A percentile compares a stretch with the other conserved stretches of the same genome.
Evolutionary conservation across 805 yeast genomes (phyloP).

Genomic region (Naumovozyma baii): DNA sequence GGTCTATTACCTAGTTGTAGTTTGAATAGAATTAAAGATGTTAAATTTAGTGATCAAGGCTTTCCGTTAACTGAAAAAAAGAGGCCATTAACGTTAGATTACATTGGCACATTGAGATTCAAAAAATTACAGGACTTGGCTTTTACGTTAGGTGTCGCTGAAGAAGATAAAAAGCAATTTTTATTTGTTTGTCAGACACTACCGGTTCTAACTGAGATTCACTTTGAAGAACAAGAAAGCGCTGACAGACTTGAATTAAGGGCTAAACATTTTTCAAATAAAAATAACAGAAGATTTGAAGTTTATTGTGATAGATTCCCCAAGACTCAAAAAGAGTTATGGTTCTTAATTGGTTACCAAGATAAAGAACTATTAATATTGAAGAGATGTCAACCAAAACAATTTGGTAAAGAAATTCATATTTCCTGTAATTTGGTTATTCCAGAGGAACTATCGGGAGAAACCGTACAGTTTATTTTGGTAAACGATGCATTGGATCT

Average conservation of each 20-base stretch:
- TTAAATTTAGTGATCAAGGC: conserved; percentile 17
- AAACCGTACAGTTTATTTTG: conserved; percentile 37
- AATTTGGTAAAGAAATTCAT: conserved; percentile 22
- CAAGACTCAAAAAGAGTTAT: conserved; percentile 83
- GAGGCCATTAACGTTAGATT: conserved; percentile 27
- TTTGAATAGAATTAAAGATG: conserved; percentile 25
- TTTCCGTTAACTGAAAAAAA: conserved; percentile 5
- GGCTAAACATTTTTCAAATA: conserved; percentile 43
- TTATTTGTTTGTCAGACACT: conserved; percentile 42
- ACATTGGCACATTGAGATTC: conserved; percentile 35
- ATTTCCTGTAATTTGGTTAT: conserved; percentile 38
- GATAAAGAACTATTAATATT: conserved; percentile 50
- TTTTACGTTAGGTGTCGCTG: conserved; percentile 30
- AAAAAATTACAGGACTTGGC: conserved; percentile 21
- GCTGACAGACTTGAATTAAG: conserved; percentile 34
- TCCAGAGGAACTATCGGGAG: conserved; percentile 41
- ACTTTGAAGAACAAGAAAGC: conserved; percentile 31
- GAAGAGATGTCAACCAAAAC: conserved; percentile 65
- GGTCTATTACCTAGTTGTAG: conserved; percentile 33
- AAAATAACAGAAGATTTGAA: conserved; percentile 46
- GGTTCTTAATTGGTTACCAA: conserved; percentile 64
- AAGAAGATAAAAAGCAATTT: conserved; percentile 40
- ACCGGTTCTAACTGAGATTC: conserved; percentile 47
- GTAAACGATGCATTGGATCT: conserved; percentile 64
- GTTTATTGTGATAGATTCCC: conserved; percentile 77